Conservation (phyloP, 2,329 filamentous ascomycete genomes). For the Coniochaeta sp. region DNA sequence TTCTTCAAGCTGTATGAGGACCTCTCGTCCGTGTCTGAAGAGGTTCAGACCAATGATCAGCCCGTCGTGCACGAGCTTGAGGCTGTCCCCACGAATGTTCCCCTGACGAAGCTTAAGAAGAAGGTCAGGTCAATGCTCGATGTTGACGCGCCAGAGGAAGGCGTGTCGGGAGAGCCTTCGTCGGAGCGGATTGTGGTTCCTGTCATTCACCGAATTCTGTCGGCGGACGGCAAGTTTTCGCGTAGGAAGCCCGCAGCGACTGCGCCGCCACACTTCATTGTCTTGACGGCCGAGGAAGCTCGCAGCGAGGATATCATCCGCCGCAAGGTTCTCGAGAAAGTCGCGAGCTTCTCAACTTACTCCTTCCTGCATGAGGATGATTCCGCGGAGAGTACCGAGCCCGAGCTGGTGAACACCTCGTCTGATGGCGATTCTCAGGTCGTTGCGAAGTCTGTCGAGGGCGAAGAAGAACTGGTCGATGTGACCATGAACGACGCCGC, state of each 20-base stretch:
- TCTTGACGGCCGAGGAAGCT: constrained; percentile 66
- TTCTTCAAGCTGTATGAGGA: constrained; percentile 87
- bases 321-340: constrained; percentile 70
- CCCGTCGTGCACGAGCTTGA: constrained; percentile 73
- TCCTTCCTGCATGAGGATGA: constrained; percentile 47
- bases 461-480: constrained; percentile 86
- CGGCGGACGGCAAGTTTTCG: constrained; percentile 13
- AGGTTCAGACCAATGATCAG: constrained; percentile 60
- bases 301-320: constrained; percentile 62
- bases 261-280: constrained; percentile 61
- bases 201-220: constrained; percentile 53
- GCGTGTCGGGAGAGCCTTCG: constrained; percentile 50
- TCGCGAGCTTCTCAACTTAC: constrained; percentile 70
- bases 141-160: constrained; percentile 37
- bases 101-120: constrained; percentile 44
- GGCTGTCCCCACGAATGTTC: constrained; percentile 67
- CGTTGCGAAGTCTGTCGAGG: constrained; percentile 70
- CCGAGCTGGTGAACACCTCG: constrained; percentile 59
- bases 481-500: constrained; percentile 69
- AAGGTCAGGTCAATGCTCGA: constrained; percentile 43
- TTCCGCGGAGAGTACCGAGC: constrained; percentile 48
- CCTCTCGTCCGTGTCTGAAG: constrained; percentile 57
- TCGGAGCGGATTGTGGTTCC: constrained; percentile 65
- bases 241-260: constrained; percentile 10
- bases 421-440: constrained; percentile 64